Evolutionary conservation across 306 rosid genomes (phyloP).

Genomic region (Fragaria vesca): DNA sequence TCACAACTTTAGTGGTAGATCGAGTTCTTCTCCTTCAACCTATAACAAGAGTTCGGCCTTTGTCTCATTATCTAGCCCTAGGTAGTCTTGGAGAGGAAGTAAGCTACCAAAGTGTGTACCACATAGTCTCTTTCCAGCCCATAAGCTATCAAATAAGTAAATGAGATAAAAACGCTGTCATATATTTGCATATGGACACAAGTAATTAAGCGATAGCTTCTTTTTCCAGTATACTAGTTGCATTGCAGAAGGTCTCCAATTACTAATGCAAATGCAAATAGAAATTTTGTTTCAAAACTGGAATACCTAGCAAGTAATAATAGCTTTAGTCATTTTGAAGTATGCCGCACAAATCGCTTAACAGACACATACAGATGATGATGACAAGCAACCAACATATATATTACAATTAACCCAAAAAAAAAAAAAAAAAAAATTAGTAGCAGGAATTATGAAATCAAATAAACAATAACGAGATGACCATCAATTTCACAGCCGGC

Average conservation of each 20-base stretch:
- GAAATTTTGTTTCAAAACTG: neutral
- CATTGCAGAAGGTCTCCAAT: slow-evolving; percentile 1
- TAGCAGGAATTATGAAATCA: neutral
- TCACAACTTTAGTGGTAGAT: neutral
- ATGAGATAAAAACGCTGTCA: neutral
- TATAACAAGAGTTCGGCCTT: neutral
- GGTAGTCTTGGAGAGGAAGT: slow-evolving; percentile 5
- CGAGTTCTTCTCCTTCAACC: neutral
- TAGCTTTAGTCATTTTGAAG: neutral
- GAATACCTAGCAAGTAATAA: neutral
- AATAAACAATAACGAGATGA: slow-evolving; percentile 21
- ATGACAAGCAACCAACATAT: slow-evolving; percentile 4
- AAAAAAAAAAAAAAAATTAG: neutral
- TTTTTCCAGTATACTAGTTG: neutral
- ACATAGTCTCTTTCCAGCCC: neutral
- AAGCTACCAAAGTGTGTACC: slow-evolving; percentile 1
- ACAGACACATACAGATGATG: slow-evolving; percentile 5
- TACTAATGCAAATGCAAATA: neutral
- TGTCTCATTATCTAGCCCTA: slow-evolving; percentile 8
- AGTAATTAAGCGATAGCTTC: neutral
- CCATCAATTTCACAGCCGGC: slow-evolving; percentile 60
- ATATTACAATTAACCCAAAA: neutral
- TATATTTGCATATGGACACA: neutral
- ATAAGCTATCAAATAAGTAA: neutral
- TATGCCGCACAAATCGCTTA: slow-evolving; percentile 7